Base-by-base conservation (phyloP, 202 grass and related monocot species). In the Zoysia matrella region DNA sequence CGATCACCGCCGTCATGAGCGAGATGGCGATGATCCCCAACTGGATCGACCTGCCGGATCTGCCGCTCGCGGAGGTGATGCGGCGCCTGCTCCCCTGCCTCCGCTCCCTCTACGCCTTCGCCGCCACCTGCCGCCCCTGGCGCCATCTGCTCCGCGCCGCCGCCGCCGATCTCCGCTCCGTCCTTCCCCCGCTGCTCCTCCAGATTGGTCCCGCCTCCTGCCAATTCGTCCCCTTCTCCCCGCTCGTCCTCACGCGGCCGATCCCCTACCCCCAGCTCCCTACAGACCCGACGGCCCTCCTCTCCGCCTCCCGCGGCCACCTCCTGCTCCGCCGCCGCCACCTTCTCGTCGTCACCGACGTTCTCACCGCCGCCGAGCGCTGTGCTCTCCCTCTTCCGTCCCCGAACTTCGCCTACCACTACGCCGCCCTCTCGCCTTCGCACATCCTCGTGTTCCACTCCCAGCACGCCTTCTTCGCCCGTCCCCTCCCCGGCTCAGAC, bases 381-480 rank as follows among this genome's bases (percentile, higher is more conserved):
- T 30, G n/a, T 62, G 47, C 49, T 52, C 30, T 86, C 44, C 49
- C 44, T 67, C 77, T 88, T 67, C 85, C 85, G n/a, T 77, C 53
- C 61, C 81, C 73, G 30, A 82, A 41, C 77, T 73, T 84, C 67
- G 14, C 81, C 5, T 91, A 69, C 51, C 73, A 82, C 54, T 75
- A 85, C 77, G 85, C 67, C 60, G 77, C 82, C 77, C 85, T 91
- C 72, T 6, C 67, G 72, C 52, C 77, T 42, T 74, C 77, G 54
- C 68, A 67, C 73, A 66, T 88, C 82, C 85, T 91, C 60, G 62
- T 91, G 60, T 91, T 91, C 82, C 54, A 81, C 77, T 88, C 73
- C 73, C 69, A 56, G 77, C 64, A 91, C 67, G 65, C 85, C 81
- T 87, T 91, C 81, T 81, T 85, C 77, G 77, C 78, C 40, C 67